A percentile compares a stretch with the other conserved stretches of the same genome.
Evolutionary conservation across 352 stramenopile genomes (phyloP).

Genomic region (Globisporangium paddicum): DNA sequence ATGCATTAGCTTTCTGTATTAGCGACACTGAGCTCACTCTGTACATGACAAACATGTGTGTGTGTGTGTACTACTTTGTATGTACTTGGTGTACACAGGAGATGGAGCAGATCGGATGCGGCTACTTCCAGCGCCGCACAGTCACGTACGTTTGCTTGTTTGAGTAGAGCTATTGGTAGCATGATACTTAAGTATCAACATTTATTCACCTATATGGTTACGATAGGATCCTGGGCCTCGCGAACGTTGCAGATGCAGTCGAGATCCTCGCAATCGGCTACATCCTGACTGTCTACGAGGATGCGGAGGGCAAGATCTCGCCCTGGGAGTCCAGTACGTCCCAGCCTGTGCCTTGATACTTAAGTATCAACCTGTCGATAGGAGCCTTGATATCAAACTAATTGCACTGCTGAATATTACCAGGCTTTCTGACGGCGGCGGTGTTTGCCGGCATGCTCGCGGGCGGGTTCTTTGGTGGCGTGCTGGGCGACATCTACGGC

Average conservation of each 20-base stretch:
- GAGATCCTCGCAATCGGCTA: constrained; percentile 90
- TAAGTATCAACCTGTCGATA: neutral
- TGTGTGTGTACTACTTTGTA: neutral
- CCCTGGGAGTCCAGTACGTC: constrained; percentile 71
- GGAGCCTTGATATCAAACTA: neutral
- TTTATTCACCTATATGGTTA: too few relatives aligned
- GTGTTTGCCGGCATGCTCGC: constrained; percentile 89
- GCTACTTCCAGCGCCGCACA: constrained; percentile 62
- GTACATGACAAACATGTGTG: neutral
- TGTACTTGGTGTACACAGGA: constrained; percentile 36
- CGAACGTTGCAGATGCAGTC: constrained; percentile 87
- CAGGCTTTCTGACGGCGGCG: constrained; percentile 80
- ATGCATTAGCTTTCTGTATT: neutral
- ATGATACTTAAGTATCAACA: constrained; percentile 12
- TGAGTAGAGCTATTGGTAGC: too few relatives aligned
- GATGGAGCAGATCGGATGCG: constrained; percentile 71
- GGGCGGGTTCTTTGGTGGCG: constrained; percentile 70
- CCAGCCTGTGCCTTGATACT: neutral
- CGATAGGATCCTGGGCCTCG: constrained; percentile 68
- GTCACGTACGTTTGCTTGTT: constrained; percentile 40
- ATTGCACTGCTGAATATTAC: constrained; percentile 3
- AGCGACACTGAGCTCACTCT: neutral
- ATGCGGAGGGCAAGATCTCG: constrained; percentile 54
- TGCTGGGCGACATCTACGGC: constrained; percentile 77
- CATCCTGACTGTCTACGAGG: constrained; percentile 78